Base-by-base conservation (phyloP, 805 yeast species). In the Candida vartiovaarae region DNA sequence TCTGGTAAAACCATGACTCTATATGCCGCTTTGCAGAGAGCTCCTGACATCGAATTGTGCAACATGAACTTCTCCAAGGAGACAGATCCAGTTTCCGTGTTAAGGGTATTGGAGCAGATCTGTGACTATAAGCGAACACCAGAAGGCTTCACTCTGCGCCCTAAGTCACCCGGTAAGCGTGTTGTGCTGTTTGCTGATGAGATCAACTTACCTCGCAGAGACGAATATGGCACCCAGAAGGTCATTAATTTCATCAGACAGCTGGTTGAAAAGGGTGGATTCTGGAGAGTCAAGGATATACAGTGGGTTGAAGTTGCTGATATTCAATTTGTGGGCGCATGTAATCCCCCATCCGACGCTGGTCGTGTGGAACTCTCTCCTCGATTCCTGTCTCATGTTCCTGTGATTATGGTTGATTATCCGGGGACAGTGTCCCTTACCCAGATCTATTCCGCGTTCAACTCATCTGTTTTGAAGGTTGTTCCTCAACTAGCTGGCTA, bases 1-100 rank as follows among this genome's bases (percentile, higher is more conserved):
- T 84, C 96, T 0, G 98, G 98, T 45, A 91, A 91, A 59, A 90
- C 98, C 0, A 90, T 91, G 98, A 80, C 90, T 0, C 63, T 91
- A 20, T 71, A 86, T 51, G 77, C 82, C 38, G 80, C 88, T 0
- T 58, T 91, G 34, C 66, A 85, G 37, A 68, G 67, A 42, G 71
- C 83, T 0, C 72, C 80, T 0, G 69, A 73, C 11, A 67, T 78
- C 46, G 84, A 79, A 23, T 65, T 88, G 3, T 70, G 80, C 3
- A 77, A 87, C 4, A 60, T 91, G 52, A 91, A 88, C 53, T 88
- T 90, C 54, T 87, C 96, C 2, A 85, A 85, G 49, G 89, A 84
- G 20, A 82, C 95, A 0, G 66, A 81, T 0, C 84, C 91, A 0
- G 65, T 63, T 1, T 64, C 80, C 4, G 63, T 91, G 1, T 54